A percentile compares a stretch with the other conserved stretches of the same genome.
Evolutionary conservation across 768 basidiomycete genomes (phyloP).

Genomic region (Crassisporium funariophilum): DNA sequence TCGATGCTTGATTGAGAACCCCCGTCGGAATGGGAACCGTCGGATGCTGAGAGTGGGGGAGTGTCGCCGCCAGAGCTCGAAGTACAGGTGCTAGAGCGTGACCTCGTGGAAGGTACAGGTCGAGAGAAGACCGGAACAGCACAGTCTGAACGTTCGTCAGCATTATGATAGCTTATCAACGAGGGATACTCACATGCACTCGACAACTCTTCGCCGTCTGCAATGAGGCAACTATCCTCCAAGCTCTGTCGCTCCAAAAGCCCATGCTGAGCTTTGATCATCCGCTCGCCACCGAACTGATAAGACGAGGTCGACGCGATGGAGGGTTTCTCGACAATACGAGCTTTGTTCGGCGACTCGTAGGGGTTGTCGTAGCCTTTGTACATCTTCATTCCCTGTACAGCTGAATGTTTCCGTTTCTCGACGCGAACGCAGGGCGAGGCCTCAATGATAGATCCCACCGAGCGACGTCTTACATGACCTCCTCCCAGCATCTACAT

Average conservation of each 20-base stretch:
- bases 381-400: conserved; percentile 33
- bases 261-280: conserved; percentile 66
- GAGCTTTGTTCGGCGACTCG: conserved; percentile 46
- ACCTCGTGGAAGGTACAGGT: conserved; percentile 49
- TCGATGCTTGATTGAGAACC: conserved; percentile 82
- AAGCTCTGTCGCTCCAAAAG: conserved; percentile 66
- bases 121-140: conserved; percentile 62
- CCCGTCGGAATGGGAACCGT: conserved; percentile 67
- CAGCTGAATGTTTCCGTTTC: conserved; percentile 56
- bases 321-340: conserved; percentile 63
- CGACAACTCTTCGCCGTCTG: conserved; percentile 64
- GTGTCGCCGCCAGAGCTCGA: conserved; percentile 70
- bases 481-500: conserved; percentile 81
- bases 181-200: conserved; percentile 47
- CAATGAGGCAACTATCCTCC: conserved; percentile 65
- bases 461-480: conserved; percentile 67
- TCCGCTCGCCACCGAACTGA: conserved; percentile 67
- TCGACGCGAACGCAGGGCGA: conserved; percentile 72
- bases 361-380: conserved; percentile 32
- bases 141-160: conserved; percentile 33
- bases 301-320: conserved; percentile 65
- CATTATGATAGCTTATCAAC: neutral
- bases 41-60: conserved; percentile 68
- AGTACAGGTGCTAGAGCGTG: conserved; percentile 72
- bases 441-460: conserved; percentile 64